phyloP scores from a whole-genome alignment of 345 rosid species.

The Euphorbia pulcherrima region DNA sequence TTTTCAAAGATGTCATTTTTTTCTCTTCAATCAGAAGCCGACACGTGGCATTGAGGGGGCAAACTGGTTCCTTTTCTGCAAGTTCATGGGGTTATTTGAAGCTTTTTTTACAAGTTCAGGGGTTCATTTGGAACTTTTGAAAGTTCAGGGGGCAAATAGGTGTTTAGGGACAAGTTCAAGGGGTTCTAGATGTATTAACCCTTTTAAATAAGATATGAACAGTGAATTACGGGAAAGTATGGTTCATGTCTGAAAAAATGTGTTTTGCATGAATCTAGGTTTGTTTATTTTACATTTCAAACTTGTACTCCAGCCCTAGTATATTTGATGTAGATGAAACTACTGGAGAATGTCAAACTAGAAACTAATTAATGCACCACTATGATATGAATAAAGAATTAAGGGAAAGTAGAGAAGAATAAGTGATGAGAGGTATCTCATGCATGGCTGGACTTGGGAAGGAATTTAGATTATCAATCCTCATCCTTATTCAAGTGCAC shows the following conservation, averaged over 20 bases:
- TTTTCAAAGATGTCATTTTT: too few relatives aligned
- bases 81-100: too few relatives aligned
- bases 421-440: not conserved
- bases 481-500: constrained; percentile 2
- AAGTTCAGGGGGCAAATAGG: too few relatives aligned
- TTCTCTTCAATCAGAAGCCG: too few relatives aligned
- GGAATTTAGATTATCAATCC: not conserved
- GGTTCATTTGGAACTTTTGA: too few relatives aligned
- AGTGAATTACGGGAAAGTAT: not conserved
- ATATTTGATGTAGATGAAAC: not conserved
- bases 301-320: not conserved
- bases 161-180: too few relatives aligned
- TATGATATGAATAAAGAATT: not conserved
- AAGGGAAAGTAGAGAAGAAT: not conserved
- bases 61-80: too few relatives aligned
- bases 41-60: too few relatives aligned
- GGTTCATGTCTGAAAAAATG: too few relatives aligned
- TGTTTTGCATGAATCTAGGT: not conserved
- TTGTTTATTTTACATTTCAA: not conserved
- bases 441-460: not conserved
- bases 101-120: too few relatives aligned
- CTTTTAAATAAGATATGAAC: not conserved
- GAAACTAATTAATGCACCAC: not conserved
- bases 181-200: too few relatives aligned
- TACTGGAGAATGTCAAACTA: not conserved